Base-by-base conservation (phyloP, 2,329 filamentous ascomycete genomes). In the Fusarium phyllophilum region DNA sequence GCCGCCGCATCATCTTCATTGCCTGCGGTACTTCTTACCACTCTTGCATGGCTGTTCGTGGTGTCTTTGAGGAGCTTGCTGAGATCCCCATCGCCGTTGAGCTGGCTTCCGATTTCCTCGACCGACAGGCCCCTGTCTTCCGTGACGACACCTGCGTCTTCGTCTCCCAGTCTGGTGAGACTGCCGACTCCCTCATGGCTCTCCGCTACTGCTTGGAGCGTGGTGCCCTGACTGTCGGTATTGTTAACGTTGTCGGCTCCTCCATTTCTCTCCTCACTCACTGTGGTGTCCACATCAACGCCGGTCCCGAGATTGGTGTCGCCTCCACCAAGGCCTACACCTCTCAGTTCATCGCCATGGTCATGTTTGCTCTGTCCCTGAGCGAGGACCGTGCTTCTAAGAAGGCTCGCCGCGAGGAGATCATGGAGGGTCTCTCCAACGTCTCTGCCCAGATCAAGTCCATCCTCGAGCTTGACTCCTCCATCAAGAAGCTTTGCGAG, bases 281-380 rank as follows among this genome's bases (percentile, higher is more conserved):
- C 90, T 99, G 96, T 81, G 96, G 96, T 95, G 96, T 99, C 63
- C 96, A 99, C 88, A 95, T 99, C 88, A 99, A 99, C 85, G 96
- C 96, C 77, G 96, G 96, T 65, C 96, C 96, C 61, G 96, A 99
- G 85, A 98, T 99, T 74, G 96, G 96, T 91, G 96, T 99, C 75
- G 96, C 96, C 69, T 98, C 96, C 52, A 99, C 96, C 84, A 99
- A 99, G 89, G 96, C 96, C 44, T 99, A 99, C 87, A 99, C 96
- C 20, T 98, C 96, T 52, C 96, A 99, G 84, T 99, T 98, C 84
- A 94, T 99, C 81, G 97, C 96, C 83, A 98, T 99, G 95, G 93
- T 98, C 86, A 99, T 99, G 96, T 98, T 99, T 80, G 96, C 96
- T 12, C 88, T 99, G 74, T 98, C 95, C 36, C 90, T 99, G 66